A percentile compares a stretch with the other conserved stretches of the same genome.
phyloP scores from a whole-genome alignment of 2,329 filamentous ascomycete genomes.

The Coniochaeta pulveracea region DNA sequence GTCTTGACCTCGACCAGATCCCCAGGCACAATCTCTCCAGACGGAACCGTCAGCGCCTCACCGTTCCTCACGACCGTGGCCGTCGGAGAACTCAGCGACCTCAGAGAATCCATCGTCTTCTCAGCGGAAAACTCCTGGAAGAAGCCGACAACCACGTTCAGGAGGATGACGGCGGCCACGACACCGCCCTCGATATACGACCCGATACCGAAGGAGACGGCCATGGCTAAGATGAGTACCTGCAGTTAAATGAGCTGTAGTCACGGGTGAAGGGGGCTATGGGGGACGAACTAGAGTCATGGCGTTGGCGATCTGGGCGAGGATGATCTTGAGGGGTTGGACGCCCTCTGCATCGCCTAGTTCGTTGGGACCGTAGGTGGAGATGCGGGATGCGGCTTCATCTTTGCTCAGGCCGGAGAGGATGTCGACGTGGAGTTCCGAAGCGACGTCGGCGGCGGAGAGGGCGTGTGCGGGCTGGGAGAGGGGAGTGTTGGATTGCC shows the following conservation, averaged over 20 bases:
- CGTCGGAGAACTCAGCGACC: conserved; percentile 34
- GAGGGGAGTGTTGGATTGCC: conserved; percentile 37
- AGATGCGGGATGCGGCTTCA: conserved; percentile 36
- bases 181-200: conserved; percentile 44
- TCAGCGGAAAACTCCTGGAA: conserved; percentile 41
- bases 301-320: conserved; percentile 48
- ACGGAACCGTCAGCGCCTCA: conserved; percentile 33
- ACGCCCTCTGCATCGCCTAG: conserved; percentile 43
- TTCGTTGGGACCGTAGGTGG: conserved; percentile 43
- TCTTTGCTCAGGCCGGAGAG: conserved; percentile 38
- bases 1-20: conserved; percentile 44
- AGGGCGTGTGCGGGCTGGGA: conserved; percentile 53
- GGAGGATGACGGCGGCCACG: conserved; percentile 34
- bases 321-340: conserved; percentile 41
- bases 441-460: conserved; percentile 32
- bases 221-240: conserved; percentile 36
- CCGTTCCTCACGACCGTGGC: conserved; percentile 38
- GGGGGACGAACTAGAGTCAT: conserved; percentile 41
- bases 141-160: conserved; percentile 43
- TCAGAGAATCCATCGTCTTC: conserved; percentile 40
- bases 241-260: conserved; percentile 8
- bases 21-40: conserved; percentile 41
- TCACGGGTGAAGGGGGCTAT: conserved; percentile 5
- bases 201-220: conserved; percentile 35
- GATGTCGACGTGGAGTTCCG: conserved; percentile 36